A percentile compares a stretch with the other conserved stretches of the same genome.
Conservation (phyloP, 495 filamentous ascomycete species). For the Penicillium fimorum region DNA sequence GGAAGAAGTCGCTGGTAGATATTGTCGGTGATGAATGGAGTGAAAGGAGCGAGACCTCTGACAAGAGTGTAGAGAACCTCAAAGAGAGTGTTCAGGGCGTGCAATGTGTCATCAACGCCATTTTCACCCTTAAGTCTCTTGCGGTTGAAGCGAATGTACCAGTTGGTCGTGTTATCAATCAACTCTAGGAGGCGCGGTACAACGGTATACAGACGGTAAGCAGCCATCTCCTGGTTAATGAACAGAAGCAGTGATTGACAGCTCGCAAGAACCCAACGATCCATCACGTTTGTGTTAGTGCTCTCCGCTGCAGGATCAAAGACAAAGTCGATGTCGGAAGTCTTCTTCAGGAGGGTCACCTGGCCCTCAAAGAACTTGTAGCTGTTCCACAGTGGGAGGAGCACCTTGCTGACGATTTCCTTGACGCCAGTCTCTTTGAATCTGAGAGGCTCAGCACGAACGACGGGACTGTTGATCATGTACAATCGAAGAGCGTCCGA, state of each 20-base stretch:
- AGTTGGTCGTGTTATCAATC: slow-evolving; percentile 96
- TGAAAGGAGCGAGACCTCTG: slow-evolving; percentile 88
- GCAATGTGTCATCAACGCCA: slow-evolving; percentile 80
- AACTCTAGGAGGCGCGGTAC: slow-evolving; percentile 83
- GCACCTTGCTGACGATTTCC: slow-evolving; percentile 90
- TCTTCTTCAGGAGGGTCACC: slow-evolving; percentile 87
- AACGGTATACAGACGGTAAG: slow-evolving; percentile 90
- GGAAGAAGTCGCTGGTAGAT: slow-evolving; percentile 88
- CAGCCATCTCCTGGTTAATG: slow-evolving; percentile 92
- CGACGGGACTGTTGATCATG: slow-evolving; percentile 95
- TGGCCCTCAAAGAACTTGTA: slow-evolving; percentile 99
- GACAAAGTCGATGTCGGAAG: slow-evolving; percentile 70
- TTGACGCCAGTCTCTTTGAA: slow-evolving; percentile 95
- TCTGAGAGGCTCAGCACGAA: slow-evolving; percentile 83
- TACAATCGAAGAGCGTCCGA: slow-evolving; percentile 93
- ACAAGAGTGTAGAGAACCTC: slow-evolving; percentile 90
- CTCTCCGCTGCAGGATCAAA: slow-evolving; percentile 74
- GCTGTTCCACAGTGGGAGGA: slow-evolving; percentile 94
- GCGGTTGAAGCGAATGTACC: slow-evolving; percentile 99
- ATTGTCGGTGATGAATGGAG: slow-evolving; percentile 90
- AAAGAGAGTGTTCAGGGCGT: slow-evolving; percentile 95
- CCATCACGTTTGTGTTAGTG: slow-evolving; percentile 90
- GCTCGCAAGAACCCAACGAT: slow-evolving; percentile 90
- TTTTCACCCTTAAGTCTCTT: slow-evolving; percentile 93
- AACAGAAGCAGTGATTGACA: slow-evolving; percentile 91